These are phyloP conservation scores for Dipteronia sinensis DNA, from an alignment of 345 rosid species.

Conservation along the genomic window DNA sequence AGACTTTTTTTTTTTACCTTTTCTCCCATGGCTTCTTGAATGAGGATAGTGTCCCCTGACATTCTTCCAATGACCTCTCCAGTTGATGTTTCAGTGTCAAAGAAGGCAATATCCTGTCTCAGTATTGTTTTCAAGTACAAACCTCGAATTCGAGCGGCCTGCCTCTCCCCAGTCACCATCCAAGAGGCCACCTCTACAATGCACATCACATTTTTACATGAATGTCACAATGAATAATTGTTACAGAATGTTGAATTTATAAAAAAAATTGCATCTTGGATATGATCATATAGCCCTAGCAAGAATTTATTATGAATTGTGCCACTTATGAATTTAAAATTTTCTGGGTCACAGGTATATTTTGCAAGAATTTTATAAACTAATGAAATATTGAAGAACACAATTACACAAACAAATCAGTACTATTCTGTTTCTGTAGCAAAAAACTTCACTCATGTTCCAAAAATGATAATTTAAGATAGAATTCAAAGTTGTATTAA, in stretches of 20 bases:
- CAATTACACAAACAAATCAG: no score
- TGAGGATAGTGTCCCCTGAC: slow-evolving; percentile 90
- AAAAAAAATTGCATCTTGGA: not conserved
- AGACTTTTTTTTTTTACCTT: slow-evolving; percentile 44
- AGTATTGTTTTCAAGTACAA: slow-evolving; percentile 75
- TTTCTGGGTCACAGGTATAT: no score
- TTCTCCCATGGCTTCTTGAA: slow-evolving; percentile 95
- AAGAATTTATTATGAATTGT: no score
- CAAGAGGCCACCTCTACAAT: slow-evolving; percentile 81
- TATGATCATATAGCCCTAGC: not conserved
- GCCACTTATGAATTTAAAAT: not conserved
- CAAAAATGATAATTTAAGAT: no score
- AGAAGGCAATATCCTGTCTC: slow-evolving; percentile 81
- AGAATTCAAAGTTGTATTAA: not conserved
- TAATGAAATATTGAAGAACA: not conserved
- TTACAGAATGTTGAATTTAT: not conserved
- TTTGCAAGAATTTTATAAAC: not conserved
- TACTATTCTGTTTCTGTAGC: not conserved
- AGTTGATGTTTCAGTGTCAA: slow-evolving; percentile 82
- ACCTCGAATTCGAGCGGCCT: slow-evolving; percentile 72
- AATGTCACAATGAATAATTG: not conserved
- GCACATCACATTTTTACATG: not conserved
- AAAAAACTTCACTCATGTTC: not conserved
- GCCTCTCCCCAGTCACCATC: slow-evolving; percentile 93
- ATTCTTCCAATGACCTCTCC: slow-evolving; percentile 93